Evolutionary conservation across 2,329 filamentous ascomycete species (phyloP).

Genomic region (Cryphonectria naterciae): DNA sequence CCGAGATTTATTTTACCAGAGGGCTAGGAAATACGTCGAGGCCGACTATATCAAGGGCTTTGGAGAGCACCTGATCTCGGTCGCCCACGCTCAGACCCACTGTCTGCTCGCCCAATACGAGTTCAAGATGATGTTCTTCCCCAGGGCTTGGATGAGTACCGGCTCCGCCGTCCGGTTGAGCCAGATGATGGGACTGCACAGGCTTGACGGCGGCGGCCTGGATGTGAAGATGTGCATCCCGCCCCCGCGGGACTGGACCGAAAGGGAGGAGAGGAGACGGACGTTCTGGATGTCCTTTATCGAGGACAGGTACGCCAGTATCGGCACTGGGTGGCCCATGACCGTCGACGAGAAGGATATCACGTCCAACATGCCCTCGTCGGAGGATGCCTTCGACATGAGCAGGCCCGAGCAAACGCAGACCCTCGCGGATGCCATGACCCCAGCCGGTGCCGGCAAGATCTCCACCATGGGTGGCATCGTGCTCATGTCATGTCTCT

Average conservation of each 20-base stretch:
- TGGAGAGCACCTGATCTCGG: conserved; percentile 84
- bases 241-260: conserved; percentile 89
- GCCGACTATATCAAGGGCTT: conserved; percentile 89
- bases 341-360: conserved; percentile 90
- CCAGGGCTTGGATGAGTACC: conserved; percentile 90
- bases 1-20: conserved; percentile 87
- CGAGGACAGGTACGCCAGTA: conserved; percentile 88
- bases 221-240: conserved; percentile 93
- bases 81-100: conserved; percentile 87
- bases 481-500: conserved; percentile 83
- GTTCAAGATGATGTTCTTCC: conserved; percentile 98
- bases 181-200: conserved; percentile 92
- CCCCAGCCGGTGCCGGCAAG: conserved; percentile 70
- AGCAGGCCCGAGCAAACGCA: conserved; percentile 75
- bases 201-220: conserved; percentile 78
- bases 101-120: conserved; percentile 80
- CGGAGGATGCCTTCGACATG: conserved; percentile 83
- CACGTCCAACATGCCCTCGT: conserved; percentile 79
- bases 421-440: conserved; percentile 71
- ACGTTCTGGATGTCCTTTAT: conserved; percentile 97
- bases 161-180: conserved; percentile 79
- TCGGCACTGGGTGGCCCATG: conserved; percentile 98
- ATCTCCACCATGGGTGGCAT: conserved; percentile 81
- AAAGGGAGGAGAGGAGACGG: conserved; percentile 85
- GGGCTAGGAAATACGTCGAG: conserved; percentile 88